Evolutionary conservation across 2,329 filamentous ascomycete species (phyloP), one percentile per base, ranked within the genome.

Genomic region (Microdochium bolleyi): DNA sequence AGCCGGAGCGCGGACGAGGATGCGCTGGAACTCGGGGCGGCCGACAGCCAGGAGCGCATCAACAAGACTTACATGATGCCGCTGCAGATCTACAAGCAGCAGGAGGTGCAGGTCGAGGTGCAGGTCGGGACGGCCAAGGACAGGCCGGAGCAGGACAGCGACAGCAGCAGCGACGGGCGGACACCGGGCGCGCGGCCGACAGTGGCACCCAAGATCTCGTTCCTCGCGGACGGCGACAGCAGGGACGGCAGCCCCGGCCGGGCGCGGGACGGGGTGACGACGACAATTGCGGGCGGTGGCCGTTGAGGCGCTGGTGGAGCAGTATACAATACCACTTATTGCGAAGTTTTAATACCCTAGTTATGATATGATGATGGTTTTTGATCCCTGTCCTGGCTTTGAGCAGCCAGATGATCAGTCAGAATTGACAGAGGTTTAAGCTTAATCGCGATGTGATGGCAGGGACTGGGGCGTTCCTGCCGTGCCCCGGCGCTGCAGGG

Each of bases 51-150:
- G 41, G 41, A 46, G 41, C 41, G 19, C 9, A 46, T 46, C 41
- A 46, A 46, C 41, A 46, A 46, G 41, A 46, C 41, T 4, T 46
- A 46, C 41, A 46, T 46, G 41, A 46, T 46, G 41, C 41, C 41
- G 41, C 41, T 46, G 41, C 41, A 46, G 41, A 46, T 46, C 16
- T 46, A 46, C 41, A 46, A 46, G 41, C 41, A 46, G 19, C 41
- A 46, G 41, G 41, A 46, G 21, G 41, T 46, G 16, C 41, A 46
- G 41, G 41, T 46, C n/a, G 41, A 46, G 21, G 41, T 46, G 41
- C 41, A 46, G 7, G 41, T 46, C n/a, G 34, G 34, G 7, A 7
- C 14, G 19, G 10, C 19, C n/a, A 46, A 24, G 19, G 41, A 5
- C 4, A 7, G 16, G 13, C 8, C 41, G n/a, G 41, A 7, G n/a